Base-by-base conservation (phyloP, 768 basidiomycete species). In the Amanita exitialis region DNA sequence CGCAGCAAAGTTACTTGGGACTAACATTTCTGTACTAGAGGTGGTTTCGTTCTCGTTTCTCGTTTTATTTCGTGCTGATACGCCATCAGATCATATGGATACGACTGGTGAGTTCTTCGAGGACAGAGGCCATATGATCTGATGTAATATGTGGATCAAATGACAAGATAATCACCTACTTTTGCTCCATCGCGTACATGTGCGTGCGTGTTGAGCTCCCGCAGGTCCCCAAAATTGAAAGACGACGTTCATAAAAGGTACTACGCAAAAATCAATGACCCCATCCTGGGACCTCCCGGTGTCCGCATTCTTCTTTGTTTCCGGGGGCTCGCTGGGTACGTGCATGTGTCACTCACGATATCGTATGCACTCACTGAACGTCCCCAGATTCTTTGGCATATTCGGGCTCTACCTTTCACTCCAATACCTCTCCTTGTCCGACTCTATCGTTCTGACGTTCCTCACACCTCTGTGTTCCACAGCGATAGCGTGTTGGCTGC, bases 361-460 rank as follows among this genome's bases (percentile, higher is more conserved):
- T 43, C n/a, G 28, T 47, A n/a, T 79, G 16, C 30, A 46, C 3
- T 48, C 23, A 13, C 13, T 10, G 12, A 16, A 12, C 13, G 25
- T 8, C n/a, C 36, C 44, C 30, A 88, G 84, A 3, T 94, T 90
- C 62, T 75, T 88, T 48, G 83, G 82, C 3, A 64, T 90, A 6
- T 79, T 78, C 49, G 80, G 81, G 13, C 67, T 78, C 16, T 86
- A 85, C 62, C 84, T 79, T 58, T 80, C 86, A 1, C 66, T 90
- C 8, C 73, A 80, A 62, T 87, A 83, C 63, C 73, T 91, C 5
- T 83, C 86, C 0, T 70, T 93, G 0, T 83, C 85, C 0, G 90
- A 93, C 60, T 79, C 86, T 0, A 83, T 80, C 0, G 83, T 86
- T 2, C 66, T 95, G 41, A 80, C 80, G 0, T 93, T 91, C 67